A percentile compares a stretch with the other conserved stretches of the same genome.
phyloP scores from a whole-genome alignment of 495 filamentous ascomycete species.

The Xylaria palmicola region DNA sequence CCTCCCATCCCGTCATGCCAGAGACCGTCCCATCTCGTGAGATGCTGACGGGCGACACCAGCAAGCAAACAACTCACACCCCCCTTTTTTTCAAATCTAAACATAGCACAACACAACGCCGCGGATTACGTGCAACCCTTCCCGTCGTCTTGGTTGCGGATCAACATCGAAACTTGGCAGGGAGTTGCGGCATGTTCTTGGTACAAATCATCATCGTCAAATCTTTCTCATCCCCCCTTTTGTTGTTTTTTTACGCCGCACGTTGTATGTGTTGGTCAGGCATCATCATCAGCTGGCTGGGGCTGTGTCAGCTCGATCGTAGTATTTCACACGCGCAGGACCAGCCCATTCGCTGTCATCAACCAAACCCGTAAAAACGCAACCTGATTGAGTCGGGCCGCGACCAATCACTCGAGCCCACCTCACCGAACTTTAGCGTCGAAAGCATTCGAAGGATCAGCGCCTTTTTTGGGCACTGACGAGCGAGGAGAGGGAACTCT shows the following conservation, averaged over 20 bases:
- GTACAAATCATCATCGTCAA: too few relatives aligned
- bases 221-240: background rate
- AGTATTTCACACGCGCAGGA: background rate
- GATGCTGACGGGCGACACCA: too few relatives aligned
- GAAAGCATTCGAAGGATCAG: background rate
- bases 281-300: slow-evolving; percentile 14
- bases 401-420: slow-evolving; percentile 1
- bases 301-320: slow-evolving; percentile 13
- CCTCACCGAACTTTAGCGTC: background rate
- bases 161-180: slow-evolving; percentile 2
- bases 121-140: slow-evolving; percentile 1
- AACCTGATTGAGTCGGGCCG: slow-evolving; percentile 4
- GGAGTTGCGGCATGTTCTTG: background rate
- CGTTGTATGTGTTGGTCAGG: slow-evolving; percentile 2
- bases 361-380: background rate
- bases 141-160: background rate
- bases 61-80: background rate
- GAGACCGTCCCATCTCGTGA: slow-evolving; percentile 1
- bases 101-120: background rate
- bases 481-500: background rate
- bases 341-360: background rate
- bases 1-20: slow-evolving; percentile 1
- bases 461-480: slow-evolving; percentile 2
- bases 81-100: slow-evolving; percentile 6
- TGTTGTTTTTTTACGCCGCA: background rate